Conservation (phyloP, 1,139 yeast genomes). For the Saccharomyces hybrid region DNA sequence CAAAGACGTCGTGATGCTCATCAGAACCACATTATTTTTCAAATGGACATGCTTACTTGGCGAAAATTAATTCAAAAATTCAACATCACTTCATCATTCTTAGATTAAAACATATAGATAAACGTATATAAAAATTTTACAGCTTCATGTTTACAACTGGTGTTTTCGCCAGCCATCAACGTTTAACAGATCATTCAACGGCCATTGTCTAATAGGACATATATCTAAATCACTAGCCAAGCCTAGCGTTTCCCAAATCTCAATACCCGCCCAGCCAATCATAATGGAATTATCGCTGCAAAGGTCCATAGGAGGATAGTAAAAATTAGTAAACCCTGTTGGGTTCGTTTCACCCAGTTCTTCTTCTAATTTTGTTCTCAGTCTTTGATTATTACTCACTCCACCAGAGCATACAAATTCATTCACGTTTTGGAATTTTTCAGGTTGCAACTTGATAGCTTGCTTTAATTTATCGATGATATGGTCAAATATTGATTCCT, state of each 20-base stretch:
- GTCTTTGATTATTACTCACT: conserved; percentile 66
- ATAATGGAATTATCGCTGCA: conserved; percentile 95
- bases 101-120: conserved; percentile 34
- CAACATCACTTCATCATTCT: conserved; percentile 46
- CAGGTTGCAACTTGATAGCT: conserved; percentile 40
- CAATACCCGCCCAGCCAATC: conserved; percentile 98
- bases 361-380: conserved; percentile 45
- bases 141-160: not conserved
- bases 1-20: conserved; percentile 28
- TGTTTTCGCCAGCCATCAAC: conserved; percentile 46
- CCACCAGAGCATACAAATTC: conserved; percentile 88
- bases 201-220: conserved; percentile 69
- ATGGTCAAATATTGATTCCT: conserved; percentile 64
- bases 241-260: conserved; percentile 53
- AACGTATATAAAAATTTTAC: not conserved
- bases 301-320: conserved; percentile 62
- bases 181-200: conserved; percentile 42
- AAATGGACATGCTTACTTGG: conserved; percentile 65
- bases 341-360: conserved; percentile 27
- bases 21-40: conserved; percentile 61
- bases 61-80: conserved; percentile 41
- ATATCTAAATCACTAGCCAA: conserved; percentile 46
- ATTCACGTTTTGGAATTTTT: conserved; percentile 38
- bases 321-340: conserved; percentile 33
- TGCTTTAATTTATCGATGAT: conserved; percentile 55